Base-by-base conservation (phyloP, 345 rosid species). In the Nephelium lappaceum region DNA sequence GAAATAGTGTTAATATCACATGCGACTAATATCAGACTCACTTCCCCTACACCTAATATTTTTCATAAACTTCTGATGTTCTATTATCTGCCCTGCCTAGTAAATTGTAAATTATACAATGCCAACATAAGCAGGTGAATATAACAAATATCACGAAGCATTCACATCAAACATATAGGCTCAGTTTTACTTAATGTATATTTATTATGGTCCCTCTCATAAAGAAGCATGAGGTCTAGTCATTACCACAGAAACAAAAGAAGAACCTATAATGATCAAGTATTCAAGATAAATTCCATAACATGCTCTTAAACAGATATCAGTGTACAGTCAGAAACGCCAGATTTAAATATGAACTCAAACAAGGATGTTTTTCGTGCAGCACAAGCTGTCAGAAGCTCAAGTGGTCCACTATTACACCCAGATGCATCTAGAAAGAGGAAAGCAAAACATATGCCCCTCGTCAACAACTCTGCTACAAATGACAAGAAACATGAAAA, bases 401-500 rank as follows among this genome's bases (percentile, higher is more conserved):
- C 41, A 41, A 71, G 51, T 68, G 63, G 14, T 36, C 53, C 45
- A 61, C 45, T 12, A 31, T 70, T 60, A 24, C 14, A 10, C 1
- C 43, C 68, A 42, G 63, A 47, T 47, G 73, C 55, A 69, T 5
- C 41, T 8, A 64, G 38, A 23, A 12, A 3, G 39, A 31, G 31
- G 55, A 61, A 39, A 12, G 36, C 57, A 62, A 78, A 41, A 9
- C 8, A 72, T 1, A 57, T n/a, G 55, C 58, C 64, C 55, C 77
- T 41, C 43, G 41, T 75, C 67, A 73, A 23, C 36, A 78, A 74
- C 68, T 15, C 12, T 6, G 42, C 49, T 24, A 14, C 60, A 57
- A 53, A 76, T 15, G 16, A 21, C 65, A 60, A 69, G 60, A 43
- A 36, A 36, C 45, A 39, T 21, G 68, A 65, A 43, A 39, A 64